These are phyloP conservation scores for Kalanchoe fedtschenkoi DNA, from an alignment of 164 flowering plant genomes.

Conservation along the genomic window DNA sequence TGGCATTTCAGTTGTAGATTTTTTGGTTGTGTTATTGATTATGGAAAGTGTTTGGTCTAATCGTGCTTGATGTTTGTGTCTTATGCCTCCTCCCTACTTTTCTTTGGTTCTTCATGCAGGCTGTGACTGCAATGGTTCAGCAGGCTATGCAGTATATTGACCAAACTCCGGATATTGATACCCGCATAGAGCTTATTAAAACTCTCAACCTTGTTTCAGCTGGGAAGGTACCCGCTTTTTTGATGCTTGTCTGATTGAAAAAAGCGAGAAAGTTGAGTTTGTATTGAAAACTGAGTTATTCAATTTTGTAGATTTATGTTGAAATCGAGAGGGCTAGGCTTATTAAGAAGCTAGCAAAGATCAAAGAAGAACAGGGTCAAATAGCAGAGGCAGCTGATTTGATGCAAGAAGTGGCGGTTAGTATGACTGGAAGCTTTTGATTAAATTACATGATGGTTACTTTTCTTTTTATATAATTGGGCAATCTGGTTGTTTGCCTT, in stretches of 20 bases:
- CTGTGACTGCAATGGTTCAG: slow-evolving; percentile 89
- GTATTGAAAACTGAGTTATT: not conserved
- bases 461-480: not conserved
- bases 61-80: not conserved
- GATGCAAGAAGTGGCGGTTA: slow-evolving; percentile 96
- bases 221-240: slow-evolving; percentile 56
- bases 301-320: slow-evolving; percentile 63
- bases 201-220: slow-evolving; percentile 88
- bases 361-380: slow-evolving; percentile 91
- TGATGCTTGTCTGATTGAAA: not conserved
- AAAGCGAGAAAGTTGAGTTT: not conserved
- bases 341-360: slow-evolving; percentile 82
- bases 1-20: no score
- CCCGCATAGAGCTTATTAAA: slow-evolving; percentile 79
- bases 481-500: not conserved
- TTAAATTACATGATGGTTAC: not conserved
- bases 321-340: slow-evolving; percentile 88
- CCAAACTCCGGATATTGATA: slow-evolving; percentile 81
- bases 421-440: slow-evolving; percentile 13
- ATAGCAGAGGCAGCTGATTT: slow-evolving; percentile 95
- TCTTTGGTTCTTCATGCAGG: slow-evolving; percentile 27
- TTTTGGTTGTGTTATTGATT: no score
- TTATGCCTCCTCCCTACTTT: not conserved
- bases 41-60: not conserved
- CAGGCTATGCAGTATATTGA: slow-evolving; percentile 96